Evolutionary conservation across 768 basidiomycete genomes (phyloP).

Genomic region (Pilatotrama ljubarskyi): DNA sequence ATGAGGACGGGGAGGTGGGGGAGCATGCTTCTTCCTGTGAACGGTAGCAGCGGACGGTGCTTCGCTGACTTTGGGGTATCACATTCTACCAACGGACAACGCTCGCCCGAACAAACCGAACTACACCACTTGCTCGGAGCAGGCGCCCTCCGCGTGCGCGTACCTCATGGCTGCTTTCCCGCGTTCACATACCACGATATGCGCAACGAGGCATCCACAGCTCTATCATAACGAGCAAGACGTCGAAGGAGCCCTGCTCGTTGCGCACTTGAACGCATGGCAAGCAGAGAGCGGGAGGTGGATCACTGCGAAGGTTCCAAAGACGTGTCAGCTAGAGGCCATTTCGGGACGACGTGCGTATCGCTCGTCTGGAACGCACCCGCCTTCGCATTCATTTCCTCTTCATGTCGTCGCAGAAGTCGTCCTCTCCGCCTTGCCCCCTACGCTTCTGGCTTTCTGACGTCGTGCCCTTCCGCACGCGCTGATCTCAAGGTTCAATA

Average conservation of each 20-base stretch:
- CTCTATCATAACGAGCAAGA: background rate
- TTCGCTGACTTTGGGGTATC: conserved; percentile 9
- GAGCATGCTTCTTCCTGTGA: conserved; percentile 4
- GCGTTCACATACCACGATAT: background rate
- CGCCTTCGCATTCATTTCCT: background rate
- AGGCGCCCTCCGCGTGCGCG: background rate
- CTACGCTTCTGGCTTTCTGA: conserved; percentile 5
- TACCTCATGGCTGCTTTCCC: background rate
- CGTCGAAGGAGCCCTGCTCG: background rate
- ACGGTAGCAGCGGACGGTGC: background rate
- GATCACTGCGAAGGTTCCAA: background rate
- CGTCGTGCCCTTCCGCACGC: background rate
- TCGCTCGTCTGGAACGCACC: conserved; percentile 11
- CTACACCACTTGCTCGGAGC: background rate
- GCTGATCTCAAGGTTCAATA: conserved; percentile 8
- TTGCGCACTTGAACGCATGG: background rate
- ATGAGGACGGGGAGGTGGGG: conserved; percentile 9
- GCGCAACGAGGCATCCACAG: background rate
- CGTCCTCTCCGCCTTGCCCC: conserved; percentile 7
- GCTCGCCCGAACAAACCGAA: conserved; percentile 2
- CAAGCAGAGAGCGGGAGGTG: conserved; percentile 1
- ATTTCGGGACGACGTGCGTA: conserved; percentile 3
- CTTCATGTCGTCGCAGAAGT: conserved; percentile 5
- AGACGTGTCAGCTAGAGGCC: conserved; percentile 1
- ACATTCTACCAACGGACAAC: conserved; percentile 9